Percentiles rank a stretch among this genome's conserved stretches.
phyloP scores from a whole-genome alignment of 805 yeast species.

The Metschnikowia bowlesiae region DNA sequence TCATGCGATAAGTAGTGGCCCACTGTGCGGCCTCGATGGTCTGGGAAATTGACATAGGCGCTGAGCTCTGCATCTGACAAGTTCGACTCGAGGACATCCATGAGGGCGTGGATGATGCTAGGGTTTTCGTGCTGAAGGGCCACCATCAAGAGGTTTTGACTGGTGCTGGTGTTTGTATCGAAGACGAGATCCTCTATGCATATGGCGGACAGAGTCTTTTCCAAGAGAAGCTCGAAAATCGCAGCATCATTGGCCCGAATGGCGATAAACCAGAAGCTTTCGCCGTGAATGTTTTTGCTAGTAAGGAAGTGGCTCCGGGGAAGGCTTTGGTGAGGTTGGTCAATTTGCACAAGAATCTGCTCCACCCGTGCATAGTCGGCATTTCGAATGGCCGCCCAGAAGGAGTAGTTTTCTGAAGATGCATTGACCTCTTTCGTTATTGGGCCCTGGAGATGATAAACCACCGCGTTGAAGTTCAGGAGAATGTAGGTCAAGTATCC shows the following conservation, averaged over 20 bases:
- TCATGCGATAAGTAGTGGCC: conserved; percentile 74
- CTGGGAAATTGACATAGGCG: conserved; percentile 47
- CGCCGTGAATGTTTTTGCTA: conserved; percentile 47
- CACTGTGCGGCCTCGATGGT: conserved; percentile 51
- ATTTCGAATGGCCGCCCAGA: conserved; percentile 49
- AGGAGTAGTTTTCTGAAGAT: conserved; percentile 46
- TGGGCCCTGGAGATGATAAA: conserved; percentile 48
- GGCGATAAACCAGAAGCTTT: conserved; percentile 65
- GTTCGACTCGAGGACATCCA: conserved; percentile 35
- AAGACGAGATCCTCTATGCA: conserved; percentile 63
- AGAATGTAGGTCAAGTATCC: conserved; percentile 74
- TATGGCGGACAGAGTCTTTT: conserved; percentile 44
- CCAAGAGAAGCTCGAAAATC: conserved; percentile 44
- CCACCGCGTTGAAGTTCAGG: conserved; percentile 80
- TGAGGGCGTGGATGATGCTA: conserved; percentile 44
- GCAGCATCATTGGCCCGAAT: conserved; percentile 44
- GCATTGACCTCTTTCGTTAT: conserved; percentile 29
- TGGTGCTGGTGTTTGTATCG: conserved; percentile 51
- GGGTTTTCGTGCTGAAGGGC: conserved; percentile 56
- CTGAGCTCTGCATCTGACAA: conserved; percentile 44
- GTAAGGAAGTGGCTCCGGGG: conserved; percentile 22
- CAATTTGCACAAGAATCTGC: conserved; percentile 12
- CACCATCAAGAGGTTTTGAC: conserved; percentile 53
- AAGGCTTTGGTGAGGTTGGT: conserved; percentile 7
- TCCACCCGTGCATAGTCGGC: conserved; percentile 21